phyloP scores from a whole-genome alignment of 2,329 filamentous ascomycete genomes.

The Colletotrichum higginsianum region DNA sequence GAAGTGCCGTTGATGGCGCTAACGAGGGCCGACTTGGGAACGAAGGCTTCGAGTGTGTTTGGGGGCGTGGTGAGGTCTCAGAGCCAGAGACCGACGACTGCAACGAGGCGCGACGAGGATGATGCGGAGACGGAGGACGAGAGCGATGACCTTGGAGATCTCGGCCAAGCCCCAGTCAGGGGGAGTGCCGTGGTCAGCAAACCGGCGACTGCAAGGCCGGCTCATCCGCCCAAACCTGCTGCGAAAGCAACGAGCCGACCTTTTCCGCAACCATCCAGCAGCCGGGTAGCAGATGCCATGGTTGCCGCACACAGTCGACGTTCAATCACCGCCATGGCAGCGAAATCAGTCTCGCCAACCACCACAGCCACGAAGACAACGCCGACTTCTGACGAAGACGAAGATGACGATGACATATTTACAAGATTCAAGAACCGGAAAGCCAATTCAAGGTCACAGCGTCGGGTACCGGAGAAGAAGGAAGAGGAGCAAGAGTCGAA shows the following conservation, averaged over 20 bases:
- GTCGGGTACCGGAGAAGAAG: conserved; percentile 34
- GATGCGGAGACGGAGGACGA: conserved; percentile 28
- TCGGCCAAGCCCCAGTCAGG: neutral
- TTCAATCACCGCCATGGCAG: neutral
- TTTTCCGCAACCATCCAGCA: neutral
- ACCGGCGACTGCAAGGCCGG: neutral
- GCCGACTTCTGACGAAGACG: neutral
- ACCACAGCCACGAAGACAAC: conserved; percentile 46
- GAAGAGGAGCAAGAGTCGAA: neutral
- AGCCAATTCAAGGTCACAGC: conserved; percentile 31
- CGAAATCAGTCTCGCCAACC: conserved; percentile 44
- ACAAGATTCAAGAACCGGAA: conserved; percentile 38
- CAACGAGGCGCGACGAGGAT: conserved; percentile 17
- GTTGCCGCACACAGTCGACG: neutral
- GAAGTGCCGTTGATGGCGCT: conserved; percentile 46
- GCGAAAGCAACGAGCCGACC: neutral
- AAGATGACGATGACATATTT: conserved; percentile 40
- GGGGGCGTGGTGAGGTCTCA: conserved; percentile 20
- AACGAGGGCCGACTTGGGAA: conserved; percentile 45
- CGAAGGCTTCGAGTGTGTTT: conserved; percentile 49
- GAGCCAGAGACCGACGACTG: conserved; percentile 37
- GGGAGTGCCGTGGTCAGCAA: neutral
- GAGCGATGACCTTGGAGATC: conserved; percentile 30
- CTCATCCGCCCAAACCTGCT: neutral
- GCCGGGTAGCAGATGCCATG: neutral